A percentile compares a stretch with the other conserved stretches of the same genome.
Evolutionary conservation across 2,329 filamentous ascomycete genomes (phyloP).

Genomic region (Fusarium begoniae): DNA sequence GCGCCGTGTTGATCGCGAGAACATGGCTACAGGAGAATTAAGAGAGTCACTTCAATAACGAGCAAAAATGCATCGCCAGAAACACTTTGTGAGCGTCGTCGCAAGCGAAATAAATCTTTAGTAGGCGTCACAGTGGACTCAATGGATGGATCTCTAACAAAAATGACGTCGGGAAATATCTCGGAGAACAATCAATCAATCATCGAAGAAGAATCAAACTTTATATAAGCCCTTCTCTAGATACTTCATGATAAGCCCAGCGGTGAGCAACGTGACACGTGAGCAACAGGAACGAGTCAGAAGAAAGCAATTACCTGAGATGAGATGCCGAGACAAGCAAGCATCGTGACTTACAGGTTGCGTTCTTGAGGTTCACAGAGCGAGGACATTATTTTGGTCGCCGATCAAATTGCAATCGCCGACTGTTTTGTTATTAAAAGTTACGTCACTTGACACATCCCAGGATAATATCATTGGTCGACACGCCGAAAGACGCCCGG

Average conservation of each 20-base stretch:
- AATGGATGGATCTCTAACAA: not conserved
- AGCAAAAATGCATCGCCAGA: constrained; percentile 16
- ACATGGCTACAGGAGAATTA: constrained; percentile 13
- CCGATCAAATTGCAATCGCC: constrained; percentile 27
- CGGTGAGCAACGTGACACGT: constrained; percentile 31
- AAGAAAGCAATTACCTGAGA: not conserved
- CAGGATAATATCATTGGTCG: not conserved
- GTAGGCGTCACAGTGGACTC: constrained; percentile 20
- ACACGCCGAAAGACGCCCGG: constrained; percentile 3
- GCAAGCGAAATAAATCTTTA: not conserved
- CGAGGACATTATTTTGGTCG: constrained; percentile 3
- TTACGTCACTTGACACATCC: constrained; percentile 25
- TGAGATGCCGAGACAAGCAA: constrained; percentile 33
- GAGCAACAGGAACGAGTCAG: constrained; percentile 5
- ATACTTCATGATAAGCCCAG: constrained; percentile 7
- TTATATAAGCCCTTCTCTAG: not conserved
- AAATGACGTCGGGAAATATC: constrained; percentile 32
- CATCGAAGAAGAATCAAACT: constrained; percentile 6
- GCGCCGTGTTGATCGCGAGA: constrained; percentile 25
- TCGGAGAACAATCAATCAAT: not conserved
- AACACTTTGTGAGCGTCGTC: not conserved
- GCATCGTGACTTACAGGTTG: constrained; percentile 25
- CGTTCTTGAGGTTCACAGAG: not conserved
- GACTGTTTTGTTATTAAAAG: constrained; percentile 26
- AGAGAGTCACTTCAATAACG: not conserved